Evolutionary conservation across 257 asterid species (phyloP).

Genomic region (Eustoma russellianum): DNA sequence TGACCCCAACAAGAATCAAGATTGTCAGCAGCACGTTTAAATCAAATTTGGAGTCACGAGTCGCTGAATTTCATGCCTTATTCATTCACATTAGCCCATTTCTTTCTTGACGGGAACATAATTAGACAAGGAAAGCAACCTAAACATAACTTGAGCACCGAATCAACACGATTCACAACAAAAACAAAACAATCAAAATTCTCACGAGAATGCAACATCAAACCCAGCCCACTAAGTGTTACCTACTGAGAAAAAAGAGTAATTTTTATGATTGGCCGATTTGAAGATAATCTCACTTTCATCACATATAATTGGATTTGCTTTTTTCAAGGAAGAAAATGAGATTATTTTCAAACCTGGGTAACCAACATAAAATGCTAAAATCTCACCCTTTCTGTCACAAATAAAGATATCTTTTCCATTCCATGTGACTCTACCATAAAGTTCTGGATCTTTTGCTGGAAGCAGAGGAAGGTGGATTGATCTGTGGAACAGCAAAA

Average conservation of each 20-base stretch:
- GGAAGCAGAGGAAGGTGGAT: conserved; percentile 29
- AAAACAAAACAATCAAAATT: no score
- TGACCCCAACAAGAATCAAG: conserved; percentile 2
- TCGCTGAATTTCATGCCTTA: neutral
- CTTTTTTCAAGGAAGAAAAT: neutral
- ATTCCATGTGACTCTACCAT: no score
- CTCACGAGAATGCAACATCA: no score
- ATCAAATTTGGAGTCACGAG: neutral
- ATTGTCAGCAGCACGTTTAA: neutral
- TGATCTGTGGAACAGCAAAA: conserved; percentile 75
- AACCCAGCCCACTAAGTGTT: no score
- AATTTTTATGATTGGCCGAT: conserved; percentile 1
- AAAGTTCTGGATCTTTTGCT: conserved; percentile 16
- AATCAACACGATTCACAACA: conserved; percentile 5
- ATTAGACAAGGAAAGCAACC: no score
- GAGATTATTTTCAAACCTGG: neutral
- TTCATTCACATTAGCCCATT: neutral
- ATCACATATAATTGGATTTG: no score
- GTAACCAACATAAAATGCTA: no score
- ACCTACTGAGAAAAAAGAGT: neutral
- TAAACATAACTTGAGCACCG: neutral
- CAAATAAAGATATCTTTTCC: no score
- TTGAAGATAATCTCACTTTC: neutral
- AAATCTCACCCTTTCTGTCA: neutral
- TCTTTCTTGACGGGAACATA: no score